These are phyloP conservation scores for Cyberlindnera subsufficiens DNA, from an alignment of 805 yeast genomes.

Conservation along the genomic window DNA sequence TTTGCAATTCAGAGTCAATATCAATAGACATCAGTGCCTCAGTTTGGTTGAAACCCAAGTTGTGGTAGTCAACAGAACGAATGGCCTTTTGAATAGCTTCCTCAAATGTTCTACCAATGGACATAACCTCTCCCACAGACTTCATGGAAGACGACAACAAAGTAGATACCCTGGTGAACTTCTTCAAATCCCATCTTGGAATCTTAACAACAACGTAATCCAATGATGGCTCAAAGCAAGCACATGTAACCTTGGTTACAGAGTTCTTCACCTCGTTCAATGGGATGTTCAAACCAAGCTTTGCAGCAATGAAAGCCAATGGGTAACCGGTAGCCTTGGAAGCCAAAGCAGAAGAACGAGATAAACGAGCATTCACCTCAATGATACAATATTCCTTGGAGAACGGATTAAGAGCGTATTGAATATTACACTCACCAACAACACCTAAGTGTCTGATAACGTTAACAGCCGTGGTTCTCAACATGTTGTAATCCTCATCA, in stretches of 20 bases:
- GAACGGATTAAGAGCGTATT: slow-evolving; percentile 91
- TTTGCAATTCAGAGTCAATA: slow-evolving; percentile 86
- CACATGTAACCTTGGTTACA: slow-evolving; percentile 89
- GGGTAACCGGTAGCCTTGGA: slow-evolving; percentile 99
- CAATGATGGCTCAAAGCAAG: slow-evolving; percentile 95
- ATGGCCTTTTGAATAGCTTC: slow-evolving; percentile 98
- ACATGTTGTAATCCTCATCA: slow-evolving; percentile 96
- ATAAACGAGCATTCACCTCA: slow-evolving; percentile 96
- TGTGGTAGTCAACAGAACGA: slow-evolving; percentile 92
- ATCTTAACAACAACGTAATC: slow-evolving; percentile 96
- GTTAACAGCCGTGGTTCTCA: slow-evolving; percentile 95
- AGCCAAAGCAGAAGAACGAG: slow-evolving; percentile 98
- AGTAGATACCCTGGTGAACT: slow-evolving; percentile 87
- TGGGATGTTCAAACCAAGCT: slow-evolving; percentile 88
- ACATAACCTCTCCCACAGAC: slow-evolving; percentile 98
- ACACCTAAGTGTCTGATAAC: slow-evolving; percentile 97
- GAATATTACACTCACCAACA: slow-evolving; percentile 98
- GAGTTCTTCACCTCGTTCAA: slow-evolving; percentile 88
- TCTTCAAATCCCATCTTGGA: slow-evolving; percentile 98
- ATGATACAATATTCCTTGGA: slow-evolving; percentile 94
- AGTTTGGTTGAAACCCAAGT: slow-evolving; percentile 76
- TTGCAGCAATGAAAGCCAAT: slow-evolving; percentile 96
- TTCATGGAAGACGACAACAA: slow-evolving; percentile 91
- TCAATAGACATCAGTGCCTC: slow-evolving; percentile 86
- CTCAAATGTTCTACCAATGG: slow-evolving; percentile 94